A percentile compares a stretch with the other conserved stretches of the same genome.
phyloP scores from a whole-genome alignment of 2,329 filamentous ascomycete genomes.

The Aspergillus ruber region DNA sequence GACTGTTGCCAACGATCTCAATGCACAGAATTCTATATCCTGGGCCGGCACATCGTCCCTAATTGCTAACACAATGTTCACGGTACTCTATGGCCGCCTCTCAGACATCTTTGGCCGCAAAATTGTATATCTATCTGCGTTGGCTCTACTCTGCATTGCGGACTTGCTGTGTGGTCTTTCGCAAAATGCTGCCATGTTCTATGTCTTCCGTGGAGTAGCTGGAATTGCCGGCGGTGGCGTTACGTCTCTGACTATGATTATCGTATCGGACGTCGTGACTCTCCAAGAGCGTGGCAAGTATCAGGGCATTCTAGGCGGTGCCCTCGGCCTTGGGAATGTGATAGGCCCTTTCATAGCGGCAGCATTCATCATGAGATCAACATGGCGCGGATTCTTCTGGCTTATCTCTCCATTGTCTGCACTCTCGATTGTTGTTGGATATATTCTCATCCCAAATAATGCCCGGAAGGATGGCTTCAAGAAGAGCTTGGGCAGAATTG shows the following conservation, averaged over 20 bases:
- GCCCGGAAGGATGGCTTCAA: conserved; percentile 42
- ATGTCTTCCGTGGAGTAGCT: conserved; percentile 54
- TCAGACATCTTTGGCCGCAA: conserved; percentile 59
- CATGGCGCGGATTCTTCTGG: conserved; percentile 45
- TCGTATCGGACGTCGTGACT: conserved; percentile 55
- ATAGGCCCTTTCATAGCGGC: conserved; percentile 44
- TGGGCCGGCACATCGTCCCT: conserved; percentile 68
- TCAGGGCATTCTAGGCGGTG: conserved; percentile 42
- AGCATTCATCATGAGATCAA: conserved; percentile 37
- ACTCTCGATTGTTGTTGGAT: conserved; percentile 42
- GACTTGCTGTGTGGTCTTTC: conserved; percentile 56
- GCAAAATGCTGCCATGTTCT: conserved; percentile 52
- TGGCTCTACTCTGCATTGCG: conserved; percentile 49
- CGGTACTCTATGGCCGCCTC: conserved; percentile 57
- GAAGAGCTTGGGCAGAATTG: conserved; percentile 50
- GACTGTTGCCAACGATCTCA: conserved; percentile 45
- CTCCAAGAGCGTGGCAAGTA: conserved; percentile 54
- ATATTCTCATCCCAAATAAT: conserved; percentile 48
- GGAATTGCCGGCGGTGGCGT: conserved; percentile 60
- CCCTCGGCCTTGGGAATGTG: conserved; percentile 42
- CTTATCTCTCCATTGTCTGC: conserved; percentile 48
- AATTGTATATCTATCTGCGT: conserved; percentile 49
- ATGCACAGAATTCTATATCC: conserved; percentile 49
- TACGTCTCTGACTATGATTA: conserved; percentile 54
- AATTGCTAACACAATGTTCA: conserved; percentile 59